A percentile compares a stretch with the other conserved stretches of the same genome.
These are phyloP conservation scores for Scheffersomyces lignosus DNA, from an alignment of 805 yeast species.

Conservation along the genomic window DNA sequence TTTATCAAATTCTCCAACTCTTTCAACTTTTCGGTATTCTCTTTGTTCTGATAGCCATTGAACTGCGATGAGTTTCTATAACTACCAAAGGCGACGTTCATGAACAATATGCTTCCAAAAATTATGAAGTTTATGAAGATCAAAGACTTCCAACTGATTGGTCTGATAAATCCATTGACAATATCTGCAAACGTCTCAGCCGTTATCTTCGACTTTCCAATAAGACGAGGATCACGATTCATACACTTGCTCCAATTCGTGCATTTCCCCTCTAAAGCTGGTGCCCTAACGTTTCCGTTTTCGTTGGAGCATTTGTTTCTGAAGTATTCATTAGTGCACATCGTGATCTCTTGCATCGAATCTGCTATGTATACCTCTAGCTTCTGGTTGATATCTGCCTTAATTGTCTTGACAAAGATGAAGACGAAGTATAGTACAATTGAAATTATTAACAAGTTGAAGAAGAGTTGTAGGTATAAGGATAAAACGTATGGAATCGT, in stretches of 20 bases:
- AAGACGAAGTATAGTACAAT: slow-evolving; percentile 52
- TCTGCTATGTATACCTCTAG: slow-evolving; percentile 62
- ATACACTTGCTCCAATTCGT: slow-evolving; percentile 78
- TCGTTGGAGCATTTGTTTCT: slow-evolving; percentile 71
- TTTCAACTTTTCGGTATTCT: not conserved
- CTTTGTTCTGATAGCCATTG: not conserved
- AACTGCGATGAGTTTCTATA: slow-evolving; percentile 19
- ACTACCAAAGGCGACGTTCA: slow-evolving; percentile 50
- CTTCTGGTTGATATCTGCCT: slow-evolving; percentile 69
- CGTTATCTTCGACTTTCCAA: slow-evolving; percentile 69
- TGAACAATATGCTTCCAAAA: slow-evolving; percentile 52
- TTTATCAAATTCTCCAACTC: not conserved
- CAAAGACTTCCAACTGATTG: slow-evolving; percentile 70
- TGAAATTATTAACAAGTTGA: slow-evolving; percentile 54
- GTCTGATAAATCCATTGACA: slow-evolving; percentile 69
- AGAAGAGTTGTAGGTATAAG: slow-evolving; percentile 60
- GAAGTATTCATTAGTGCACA: slow-evolving; percentile 68
- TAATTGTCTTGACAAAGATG: slow-evolving; percentile 54
- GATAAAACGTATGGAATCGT: slow-evolving; percentile 57
- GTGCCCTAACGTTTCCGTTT: slow-evolving; percentile 50
- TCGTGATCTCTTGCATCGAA: slow-evolving; percentile 60
- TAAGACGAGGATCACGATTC: slow-evolving; percentile 68
- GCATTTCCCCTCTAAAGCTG: slow-evolving; percentile 72
- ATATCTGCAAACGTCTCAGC: slow-evolving; percentile 85
- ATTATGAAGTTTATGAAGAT: slow-evolving; percentile 45